A percentile compares a stretch with the other conserved stretches of the same genome.
Conservation (phyloP, 1,284 basidiomycete genomes). For the Ustilago curta region DNA sequence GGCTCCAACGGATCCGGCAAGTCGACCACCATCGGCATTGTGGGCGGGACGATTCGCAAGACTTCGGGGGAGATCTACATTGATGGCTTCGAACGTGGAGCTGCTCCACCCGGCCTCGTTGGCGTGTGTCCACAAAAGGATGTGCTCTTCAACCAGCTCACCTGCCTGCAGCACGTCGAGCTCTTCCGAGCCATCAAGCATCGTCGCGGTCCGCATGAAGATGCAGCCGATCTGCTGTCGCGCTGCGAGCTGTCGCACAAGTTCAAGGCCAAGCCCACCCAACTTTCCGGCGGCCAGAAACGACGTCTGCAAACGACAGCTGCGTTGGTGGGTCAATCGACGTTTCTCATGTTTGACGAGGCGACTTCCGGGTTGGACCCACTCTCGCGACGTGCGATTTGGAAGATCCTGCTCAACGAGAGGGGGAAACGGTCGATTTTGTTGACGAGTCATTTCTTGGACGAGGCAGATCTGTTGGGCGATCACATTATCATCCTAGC, state of each 20-base stretch:
- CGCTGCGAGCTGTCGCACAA: constrained; percentile 78
- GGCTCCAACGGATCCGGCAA: constrained; percentile 80
- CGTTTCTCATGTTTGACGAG: constrained; percentile 79
- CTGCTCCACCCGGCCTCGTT: constrained; percentile 74
- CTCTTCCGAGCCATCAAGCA: constrained; percentile 82
- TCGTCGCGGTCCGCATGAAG: constrained; percentile 71
- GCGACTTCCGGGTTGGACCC: constrained; percentile 85
- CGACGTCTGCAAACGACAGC: constrained; percentile 82
- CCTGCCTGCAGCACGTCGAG: constrained; percentile 78
- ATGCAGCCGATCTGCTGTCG: constrained; percentile 23
- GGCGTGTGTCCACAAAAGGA: constrained; percentile 86
- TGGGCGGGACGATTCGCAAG: constrained; percentile 75
- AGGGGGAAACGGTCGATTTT: constrained; percentile 77
- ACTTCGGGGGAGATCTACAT: constrained; percentile 75
- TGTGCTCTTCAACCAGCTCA: constrained; percentile 81
- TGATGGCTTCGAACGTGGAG: constrained; percentile 71
- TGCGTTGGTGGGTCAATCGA: constrained; percentile 80
- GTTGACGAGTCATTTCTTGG: constrained; percentile 80
- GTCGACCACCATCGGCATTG: constrained; percentile 78
- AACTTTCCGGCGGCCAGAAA: constrained; percentile 83
- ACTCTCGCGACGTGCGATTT: constrained; percentile 79
- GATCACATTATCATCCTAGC: constrained; percentile 81
- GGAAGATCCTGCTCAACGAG: constrained; percentile 77
- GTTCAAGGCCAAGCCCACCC: constrained; percentile 76
- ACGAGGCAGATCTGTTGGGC: constrained; percentile 82